These are phyloP conservation scores for Gossypium anomalum DNA, from an alignment of 345 rosid species.

Conservation along the genomic window DNA sequence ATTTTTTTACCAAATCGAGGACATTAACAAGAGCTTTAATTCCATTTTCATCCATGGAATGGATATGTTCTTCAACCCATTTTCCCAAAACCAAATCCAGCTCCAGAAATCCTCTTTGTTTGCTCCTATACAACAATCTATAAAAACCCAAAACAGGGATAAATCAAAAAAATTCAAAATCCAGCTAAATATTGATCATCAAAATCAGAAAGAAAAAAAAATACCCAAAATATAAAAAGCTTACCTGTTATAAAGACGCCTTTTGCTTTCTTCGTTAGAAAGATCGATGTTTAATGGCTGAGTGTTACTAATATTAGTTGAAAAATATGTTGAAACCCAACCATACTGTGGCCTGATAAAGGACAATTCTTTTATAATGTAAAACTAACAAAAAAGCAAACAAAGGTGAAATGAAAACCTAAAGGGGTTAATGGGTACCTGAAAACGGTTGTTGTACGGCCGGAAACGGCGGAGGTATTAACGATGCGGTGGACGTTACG, in stretches of 20 bases:
- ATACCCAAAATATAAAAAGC: neutral
- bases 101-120: constrained; percentile 88
- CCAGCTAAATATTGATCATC: neutral
- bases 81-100: constrained; percentile 87
- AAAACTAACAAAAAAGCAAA: neutral
- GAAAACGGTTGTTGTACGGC: constrained; percentile 19
- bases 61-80: constrained; percentile 81
- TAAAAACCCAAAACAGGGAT: neutral
- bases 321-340: constrained; percentile 43
- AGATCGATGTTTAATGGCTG: constrained; percentile 49
- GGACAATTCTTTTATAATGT: neutral
- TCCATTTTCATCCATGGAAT: constrained; percentile 67
- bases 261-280: constrained; percentile 65
- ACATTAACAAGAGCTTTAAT: constrained; percentile 72
- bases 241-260: constrained; percentile 73
- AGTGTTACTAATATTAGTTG: constrained; percentile 19
- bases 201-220: neutral
- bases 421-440: constrained; percentile 14
- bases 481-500: constrained; percentile 40
- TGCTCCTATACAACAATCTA: constrained; percentile 90
- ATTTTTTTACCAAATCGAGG: constrained; percentile 59
- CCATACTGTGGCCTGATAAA: constrained; percentile 38
- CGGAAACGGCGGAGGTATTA: constrained; percentile 25
- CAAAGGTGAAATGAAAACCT: neutral
- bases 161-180: neutral